These are phyloP conservation scores for Sphagnum tenellum DNA, from an alignment of 225 moss, liverwort and hornwort species.

Conservation along the genomic window DNA sequence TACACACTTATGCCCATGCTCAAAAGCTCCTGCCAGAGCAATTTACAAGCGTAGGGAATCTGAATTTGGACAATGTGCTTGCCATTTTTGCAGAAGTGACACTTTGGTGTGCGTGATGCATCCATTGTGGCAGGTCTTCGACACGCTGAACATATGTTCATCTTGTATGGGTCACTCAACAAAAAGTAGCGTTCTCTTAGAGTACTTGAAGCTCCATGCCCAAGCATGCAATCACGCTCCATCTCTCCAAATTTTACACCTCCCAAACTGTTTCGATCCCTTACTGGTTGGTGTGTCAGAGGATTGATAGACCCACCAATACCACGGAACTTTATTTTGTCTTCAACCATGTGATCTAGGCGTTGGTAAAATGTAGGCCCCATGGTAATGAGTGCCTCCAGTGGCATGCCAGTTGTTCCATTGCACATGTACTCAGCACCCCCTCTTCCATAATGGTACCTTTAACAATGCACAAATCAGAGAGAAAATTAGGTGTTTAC, in stretches of 20 bases:
- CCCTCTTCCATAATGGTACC: conserved; percentile 38
- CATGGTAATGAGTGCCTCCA: conserved; percentile 50
- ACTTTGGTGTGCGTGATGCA: conserved; percentile 31
- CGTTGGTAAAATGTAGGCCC: conserved; percentile 87
- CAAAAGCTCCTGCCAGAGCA: conserved; percentile 80
- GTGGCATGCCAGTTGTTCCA: conserved; percentile 53
- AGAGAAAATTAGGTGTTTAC: no score
- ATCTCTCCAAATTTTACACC: conserved; percentile 92
- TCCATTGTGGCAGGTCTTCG: conserved; percentile 50
- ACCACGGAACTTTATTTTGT: conserved; percentile 75
- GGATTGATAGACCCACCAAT: conserved; percentile 61
- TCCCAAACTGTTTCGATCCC: conserved; percentile 64
- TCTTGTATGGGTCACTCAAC: conserved; percentile 58
- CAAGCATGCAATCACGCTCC: conserved; percentile 82
- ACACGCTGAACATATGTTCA: conserved; percentile 48
- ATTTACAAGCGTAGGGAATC: conserved; percentile 67
- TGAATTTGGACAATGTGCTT: conserved; percentile 62
- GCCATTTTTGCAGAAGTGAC: conserved; percentile 40
- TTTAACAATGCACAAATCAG: conserved; percentile 1
- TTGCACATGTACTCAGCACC: conserved; percentile 64
- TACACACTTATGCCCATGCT: conserved; percentile 74
- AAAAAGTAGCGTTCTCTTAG: conserved; percentile 71
- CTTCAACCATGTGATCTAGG: conserved; percentile 79
- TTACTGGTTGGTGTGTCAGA: conserved; percentile 74
- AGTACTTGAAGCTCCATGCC: conserved; percentile 64